Evolutionary conservation across 768 basidiomycete genomes (phyloP).

Genomic region (Psilocybe azurescens): DNA sequence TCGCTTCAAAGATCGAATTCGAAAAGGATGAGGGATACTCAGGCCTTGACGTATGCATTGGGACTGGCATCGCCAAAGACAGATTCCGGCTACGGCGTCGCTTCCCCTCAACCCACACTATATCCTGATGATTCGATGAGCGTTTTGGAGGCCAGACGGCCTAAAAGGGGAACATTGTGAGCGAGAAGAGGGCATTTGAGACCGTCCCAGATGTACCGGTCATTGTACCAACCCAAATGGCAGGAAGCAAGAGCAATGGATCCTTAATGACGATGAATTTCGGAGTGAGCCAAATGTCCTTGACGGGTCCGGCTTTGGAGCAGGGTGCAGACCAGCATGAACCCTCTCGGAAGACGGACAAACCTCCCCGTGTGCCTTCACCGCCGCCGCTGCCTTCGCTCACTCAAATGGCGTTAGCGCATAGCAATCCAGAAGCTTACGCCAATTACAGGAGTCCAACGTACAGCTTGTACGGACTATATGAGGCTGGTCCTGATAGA

Average conservation of each 20-base stretch:
- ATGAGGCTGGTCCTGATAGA: constrained; percentile 54
- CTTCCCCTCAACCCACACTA: constrained; percentile 64
- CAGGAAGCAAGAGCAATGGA: constrained; percentile 2
- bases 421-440: constrained; percentile 64
- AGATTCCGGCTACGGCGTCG: constrained; percentile 38
- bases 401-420: constrained; percentile 77
- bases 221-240: constrained; percentile 6
- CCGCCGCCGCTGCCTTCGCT: constrained; percentile 77
- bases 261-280: constrained; percentile 51
- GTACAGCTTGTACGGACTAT: constrained; percentile 81
- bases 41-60: constrained; percentile 41
- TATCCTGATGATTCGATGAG: constrained; percentile 79
- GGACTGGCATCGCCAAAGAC: constrained; percentile 43
- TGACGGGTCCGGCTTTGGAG: constrained; percentile 27
- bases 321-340: constrained; percentile 6
- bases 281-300: constrained; percentile 39
- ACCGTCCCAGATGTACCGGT: constrained; percentile 25
- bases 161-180: constrained; percentile 17
- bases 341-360: constrained; percentile 49
- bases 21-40: constrained; percentile 46
- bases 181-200: constrained; percentile 18
- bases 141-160: constrained; percentile 24
- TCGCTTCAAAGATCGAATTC: constrained; percentile 46
- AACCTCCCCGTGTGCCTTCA: constrained; percentile 80
- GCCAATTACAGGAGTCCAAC: constrained; percentile 79